Evolutionary conservation across 495 filamentous ascomycete species (phyloP).

Genomic region (Penicillium bialowiezense): DNA sequence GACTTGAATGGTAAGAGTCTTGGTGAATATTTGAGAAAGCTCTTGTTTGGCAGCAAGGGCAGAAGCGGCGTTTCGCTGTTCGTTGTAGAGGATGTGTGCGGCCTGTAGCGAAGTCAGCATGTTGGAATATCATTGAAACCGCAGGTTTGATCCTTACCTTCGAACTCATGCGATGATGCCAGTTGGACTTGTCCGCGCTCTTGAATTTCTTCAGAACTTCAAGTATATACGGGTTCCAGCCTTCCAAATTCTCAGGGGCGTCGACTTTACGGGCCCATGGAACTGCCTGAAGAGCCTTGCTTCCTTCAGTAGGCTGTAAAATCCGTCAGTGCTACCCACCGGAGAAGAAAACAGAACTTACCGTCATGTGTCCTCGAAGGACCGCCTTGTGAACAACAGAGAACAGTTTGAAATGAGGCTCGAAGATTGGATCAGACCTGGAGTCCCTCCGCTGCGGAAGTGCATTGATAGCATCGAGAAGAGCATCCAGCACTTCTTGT

Average conservation of each 20-base stretch:
- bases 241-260: slow-evolving; percentile 50
- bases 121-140: neutral
- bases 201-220: slow-evolving; percentile 70
- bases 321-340: slow-evolving; percentile 18
- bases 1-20: slow-evolving; percentile 90
- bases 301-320: slow-evolving; percentile 45
- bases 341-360: slow-evolving; percentile 16
- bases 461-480: slow-evolving; percentile 70
- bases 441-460: slow-evolving; percentile 80
- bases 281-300: slow-evolving; percentile 52
- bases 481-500: slow-evolving; percentile 62
- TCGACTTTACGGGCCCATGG: slow-evolving; percentile 54
- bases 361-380: slow-evolving; percentile 27
- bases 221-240: slow-evolving; percentile 75
- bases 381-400: slow-evolving; percentile 85
- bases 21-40: slow-evolving; percentile 86
- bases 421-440: slow-evolving; percentile 78
- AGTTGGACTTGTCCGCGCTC: slow-evolving; percentile 87
- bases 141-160: slow-evolving; percentile 42
- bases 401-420: slow-evolving; percentile 94
- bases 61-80: slow-evolving; percentile 38
- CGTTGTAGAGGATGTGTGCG: slow-evolving; percentile 72
- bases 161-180: slow-evolving; percentile 92
- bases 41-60: slow-evolving; percentile 69
- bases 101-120: slow-evolving; percentile 34